Evolutionary conservation across 306 rosid genomes (phyloP), one percentile per base, ranked within the genome.

Genomic region (Begonia peltatifolia): DNA sequence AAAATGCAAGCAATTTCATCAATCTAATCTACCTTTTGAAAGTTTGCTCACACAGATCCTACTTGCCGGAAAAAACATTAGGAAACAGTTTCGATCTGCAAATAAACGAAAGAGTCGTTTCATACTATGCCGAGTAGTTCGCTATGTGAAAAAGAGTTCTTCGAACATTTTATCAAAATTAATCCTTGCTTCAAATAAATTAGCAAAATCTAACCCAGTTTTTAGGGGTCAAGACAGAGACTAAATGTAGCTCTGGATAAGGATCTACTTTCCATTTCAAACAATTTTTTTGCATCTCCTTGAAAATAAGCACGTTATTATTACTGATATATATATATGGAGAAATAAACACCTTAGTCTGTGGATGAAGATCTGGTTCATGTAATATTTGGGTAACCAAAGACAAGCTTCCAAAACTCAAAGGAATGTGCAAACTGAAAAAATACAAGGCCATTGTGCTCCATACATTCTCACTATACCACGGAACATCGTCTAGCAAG

Each of bases 391-490:
- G n/a, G 14, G 93, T 54, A 67, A 76, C 74, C 14, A 76, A 70
- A n/a, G 89, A 70, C 70, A 84, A 71, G 44, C 93, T 76, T 57
- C 93, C 87, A 54, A 89, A 84, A 66, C 97, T 78, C 71, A 82
- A 73, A 76, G 97, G 97, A 64, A 89, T 72, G 68, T 89, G 97
- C 63, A 89, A 61, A 68, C 61, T 77, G 71, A 82, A 78, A 12
- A 78, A 48, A 57, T 84, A 88, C 54, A 84, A 75, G 48, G 78
- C 78, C 82, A 77, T 63, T 44, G 65, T 71, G 68, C 67, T 77
- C 95, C 97, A 84, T 2, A 76, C 47, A 65, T 55, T 62, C 20
- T 58, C 87, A 54, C 46, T 52, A 44, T 82, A 87, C 95, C 95
- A 88, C 17, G 81, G 78, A 59, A 68, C 53, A 56, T 71, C 80